Evolutionary conservation across 352 stramenopile genomes (phyloP), one percentile per base, ranked within the genome.

Genomic region (Globisporangium viniferum): DNA sequence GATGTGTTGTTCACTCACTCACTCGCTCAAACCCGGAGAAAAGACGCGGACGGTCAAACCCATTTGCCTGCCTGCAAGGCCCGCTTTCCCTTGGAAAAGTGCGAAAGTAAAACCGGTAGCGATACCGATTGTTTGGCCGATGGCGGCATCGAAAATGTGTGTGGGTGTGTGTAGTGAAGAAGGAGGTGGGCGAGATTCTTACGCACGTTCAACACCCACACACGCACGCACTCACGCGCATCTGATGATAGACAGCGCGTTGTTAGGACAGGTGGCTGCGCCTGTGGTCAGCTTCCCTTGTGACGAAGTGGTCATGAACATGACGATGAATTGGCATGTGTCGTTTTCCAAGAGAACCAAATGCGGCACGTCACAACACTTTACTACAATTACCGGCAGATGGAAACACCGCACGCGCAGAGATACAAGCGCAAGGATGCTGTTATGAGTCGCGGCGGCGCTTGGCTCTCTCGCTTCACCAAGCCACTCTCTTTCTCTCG

Each of bases 31-130:
- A 68, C 63, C 51, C 63, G 41, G 62, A 48, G 62, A 59, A 59
- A 60, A 58, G 46, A 18, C 9, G 36, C 36, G 3, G 10, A 8
- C 18, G 31, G 27, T 27, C 58, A 62, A 41, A 44, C 41, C 59
- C 14, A 27, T 18, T 29, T 49, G 29, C 27, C 22, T 29, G 33
- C 58, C 41, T 39, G 29, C 9, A 60, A 60, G 20, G 29, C 49
- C 20, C 58, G 14, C 44, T 51, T 49, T 15, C 15, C 41, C n/a
- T 51, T 51, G 18, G 18, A 46, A 46, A 46, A 46, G 12, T 20
- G 39, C 39, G 39, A 46, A 46, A 51, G 44, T 51, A 69, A 69
- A 64, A 69, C 64, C 64, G 64, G 64, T 64, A 69, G 41, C 41
- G 56, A 64, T 69, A 69, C 64, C 64, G 64, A 62, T 62, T 62